Base-by-base conservation (phyloP, 768 basidiomycete genomes). In the Boletus subparvulus region DNA sequence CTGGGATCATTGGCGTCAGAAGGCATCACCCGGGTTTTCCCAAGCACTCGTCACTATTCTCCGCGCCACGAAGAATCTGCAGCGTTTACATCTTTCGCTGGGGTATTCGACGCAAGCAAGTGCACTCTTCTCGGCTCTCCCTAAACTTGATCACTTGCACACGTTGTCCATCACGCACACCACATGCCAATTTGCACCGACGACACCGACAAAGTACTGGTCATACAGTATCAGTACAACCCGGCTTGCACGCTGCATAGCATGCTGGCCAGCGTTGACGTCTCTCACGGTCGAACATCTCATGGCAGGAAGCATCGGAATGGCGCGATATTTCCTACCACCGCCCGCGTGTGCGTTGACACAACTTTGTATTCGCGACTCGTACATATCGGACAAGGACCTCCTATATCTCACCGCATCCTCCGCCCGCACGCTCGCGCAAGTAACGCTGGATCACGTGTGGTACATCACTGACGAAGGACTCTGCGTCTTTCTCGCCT, bases 331-430 rank as follows among this genome's bases (percentile, higher is more conserved):
- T n/a, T 37, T 44, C 13, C 30, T 52, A 6, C 54, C 12, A 33
- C 40, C 30, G 7, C 59, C 55, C 11, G 26, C 37, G 2, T 61
- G 59, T 19, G 33, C 57, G 6, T 32, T 61, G 33, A 35, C 40
- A 11, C 39, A 47, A 0, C 33, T 61, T 10, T 39, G 36, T 11
- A 14, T 61, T 16, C 19, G 21, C 10, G 0, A 13, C 6, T 10
- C 46, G n/a, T 0, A 13, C 24, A 12, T 61, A 16, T 41, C 48
- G 6, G 48, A 50, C 48, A 24, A 17, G 40, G 52, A 58, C 12
- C 56, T 54, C 28, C 21, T 39, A 9, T 44, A 42, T 10, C 33
- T 59, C 28, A 42, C 49, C 5, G 49, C 56, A 2, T 47, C 51
- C 5, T 59, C 60, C 4, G 28, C 36, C 12, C 13, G 30, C 9